Evolutionary conservation across 225 moss, liverwort and hornwort species (phyloP), one percentile per base, ranked within the genome.

Genomic region (Polytrichum commune): DNA sequence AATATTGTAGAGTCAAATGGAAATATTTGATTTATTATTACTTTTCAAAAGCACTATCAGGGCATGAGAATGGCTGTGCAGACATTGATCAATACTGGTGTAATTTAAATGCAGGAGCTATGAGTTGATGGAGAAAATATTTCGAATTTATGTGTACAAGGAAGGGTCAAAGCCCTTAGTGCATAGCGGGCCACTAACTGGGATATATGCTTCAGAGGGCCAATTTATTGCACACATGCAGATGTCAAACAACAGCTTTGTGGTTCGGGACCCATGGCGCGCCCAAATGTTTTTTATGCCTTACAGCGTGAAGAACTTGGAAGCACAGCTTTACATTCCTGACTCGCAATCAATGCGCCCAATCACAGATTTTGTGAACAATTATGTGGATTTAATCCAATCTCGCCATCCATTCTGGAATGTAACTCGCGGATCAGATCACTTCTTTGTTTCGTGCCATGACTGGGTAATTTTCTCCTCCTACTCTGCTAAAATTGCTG

Each of bases 171-270:
- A 66, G 66, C 73, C 70, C 0, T 58, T 86, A 22, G 84, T 90
- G 25, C 84, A 84, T 35, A 69, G 54, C 0, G 90, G 86, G 8
- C 79, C 86, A 22, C n/a, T 79, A 64, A 64, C 73, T 18, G 90
- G 90, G 35, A 86, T 86, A 23, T 90, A 90, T 71, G 77, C 83
- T 8, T 84, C 90, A 2, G 90, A 90, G 68, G 90, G 90, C 16
- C 75, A 74, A 27, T 90, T 90, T 72, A 79, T 90, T 7, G 30
- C 75, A 25, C 79, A 53, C 18, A 69, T 90, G 63, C 68, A 61
- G 29, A 66, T 54, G 27, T 60, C 5, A 23, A 56, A 29, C 69
- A 77, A 73, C 76, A 77, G 32, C 6, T 72, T 72, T 66, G 63
- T 63, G 16, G 72, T 72, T 20, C 63, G 27, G 20, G 66, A 77